phyloP scores from a whole-genome alignment of 2,329 filamentous ascomycete species.

The Colletotrichum eleusines region DNA sequence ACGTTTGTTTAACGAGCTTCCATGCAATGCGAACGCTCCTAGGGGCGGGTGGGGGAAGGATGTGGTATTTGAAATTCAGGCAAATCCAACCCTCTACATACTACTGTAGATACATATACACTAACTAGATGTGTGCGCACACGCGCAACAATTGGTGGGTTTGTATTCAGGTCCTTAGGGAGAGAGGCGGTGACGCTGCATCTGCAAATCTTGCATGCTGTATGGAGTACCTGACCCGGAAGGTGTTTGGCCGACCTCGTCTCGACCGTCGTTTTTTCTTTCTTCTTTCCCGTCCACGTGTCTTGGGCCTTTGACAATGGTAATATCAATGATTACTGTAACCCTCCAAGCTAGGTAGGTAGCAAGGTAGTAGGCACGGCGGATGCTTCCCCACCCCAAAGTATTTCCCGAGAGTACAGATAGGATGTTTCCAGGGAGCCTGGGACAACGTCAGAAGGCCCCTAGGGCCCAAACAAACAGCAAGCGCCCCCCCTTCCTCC shows the following conservation, averaged over 20 bases:
- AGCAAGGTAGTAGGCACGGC: too few species aligned
- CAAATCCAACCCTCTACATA: not conserved
- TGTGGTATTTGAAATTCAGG: slow-evolving; percentile 34
- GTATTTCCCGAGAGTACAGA: slow-evolving; percentile 14
- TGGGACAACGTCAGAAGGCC: slow-evolving; percentile 11
- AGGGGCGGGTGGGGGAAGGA: not conserved
- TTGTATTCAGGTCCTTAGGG: slow-evolving; percentile 5
- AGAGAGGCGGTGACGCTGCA: slow-evolving; percentile 31
- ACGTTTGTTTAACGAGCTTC: not conserved
- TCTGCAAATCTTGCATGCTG: slow-evolving; percentile 23
- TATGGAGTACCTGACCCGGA: slow-evolving; percentile 11
- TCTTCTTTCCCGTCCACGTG: too few species aligned
- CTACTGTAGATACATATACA: too few species aligned
- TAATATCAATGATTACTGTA: not conserved
- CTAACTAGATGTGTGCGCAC: not conserved
- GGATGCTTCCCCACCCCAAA: slow-evolving; percentile 7
- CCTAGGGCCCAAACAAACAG: slow-evolving; percentile 8
- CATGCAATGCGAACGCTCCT: not conserved
- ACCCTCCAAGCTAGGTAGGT: not conserved
- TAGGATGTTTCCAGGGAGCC: not conserved
- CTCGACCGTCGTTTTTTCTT: too few species aligned
- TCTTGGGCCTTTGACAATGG: not conserved
- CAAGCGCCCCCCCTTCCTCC: too few species aligned
- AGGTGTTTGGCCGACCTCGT: not conserved
- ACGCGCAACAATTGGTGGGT: slow-evolving; percentile 13